Evolutionary conservation across 345 rosid species (phyloP), one percentile per base, ranked within the genome.

Genomic region (Mangifera indica): DNA sequence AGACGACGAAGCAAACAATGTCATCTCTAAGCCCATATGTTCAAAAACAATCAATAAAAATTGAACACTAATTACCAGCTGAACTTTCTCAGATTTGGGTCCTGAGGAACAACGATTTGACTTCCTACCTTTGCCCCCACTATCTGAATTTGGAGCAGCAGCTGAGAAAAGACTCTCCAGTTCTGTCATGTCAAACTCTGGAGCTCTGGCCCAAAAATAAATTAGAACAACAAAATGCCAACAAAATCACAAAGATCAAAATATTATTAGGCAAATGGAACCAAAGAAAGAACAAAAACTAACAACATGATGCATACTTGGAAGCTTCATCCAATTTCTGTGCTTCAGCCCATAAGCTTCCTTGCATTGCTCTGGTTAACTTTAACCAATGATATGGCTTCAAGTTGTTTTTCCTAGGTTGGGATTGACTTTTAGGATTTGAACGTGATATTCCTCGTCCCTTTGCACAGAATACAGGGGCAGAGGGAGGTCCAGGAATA

Each of bases 331-430:
- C 91, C 77, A 88, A 78, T 80, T 83, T 89, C 66, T 89, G 97
- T 42, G 90, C 72, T 73, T 91, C 97, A 70, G 91, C 95, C 97
- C 97, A 91, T 70, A 91, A 71, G 77, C 95, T 91, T 77, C 97
- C 97, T 77, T 85, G 91, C 80, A 85, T 74, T n/a, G 87, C 97
- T 79, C 95, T 89, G 1, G 95, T 91, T 78, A 91, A 82, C 84
- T 91, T 91, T 66, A 91, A 84, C 97, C 97, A 91, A 67, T 89
- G 95, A 79, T 89, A 91, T 10, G 95, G 97, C 70, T 89, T 89
- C 81, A 91, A 77, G 83, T 89, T 89, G 71, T 81, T 66, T 74
- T 85, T 91, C 77, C 71, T 86, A 49, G 84, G 66, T 78, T 87
- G 97, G 74, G 77, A 75, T 75, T 79, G 88, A 74, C 40, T 74